Base-by-base conservation (phyloP, 2,329 filamentous ascomycete genomes). In the Neonectria hederae region DNA sequence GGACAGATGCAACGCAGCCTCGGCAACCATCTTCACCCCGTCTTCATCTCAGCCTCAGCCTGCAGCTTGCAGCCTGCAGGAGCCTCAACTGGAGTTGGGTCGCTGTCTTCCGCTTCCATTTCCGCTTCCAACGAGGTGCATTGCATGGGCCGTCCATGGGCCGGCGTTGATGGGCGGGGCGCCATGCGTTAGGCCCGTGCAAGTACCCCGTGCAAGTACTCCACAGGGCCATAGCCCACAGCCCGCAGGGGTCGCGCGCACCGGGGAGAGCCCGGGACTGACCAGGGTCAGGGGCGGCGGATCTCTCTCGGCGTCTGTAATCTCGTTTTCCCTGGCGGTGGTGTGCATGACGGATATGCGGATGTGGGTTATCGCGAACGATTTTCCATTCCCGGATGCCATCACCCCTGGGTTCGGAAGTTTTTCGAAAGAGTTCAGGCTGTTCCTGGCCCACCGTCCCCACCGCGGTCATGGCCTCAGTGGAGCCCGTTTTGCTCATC, bases 221-320 rank as follows among this genome's bases (percentile, higher is more conserved):
- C 53, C 53, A 56, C 45, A 45, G 53, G 59, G 46, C 24, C 45
- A 45, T n/a, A n/a, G n/a, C n/a, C n/a, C n/a, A n/a, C 19, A 13
- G 43, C 21, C 22, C 43, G 30, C 48, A 51, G 48, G 48, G 56
- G 56, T 26, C 46, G 51, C 51, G 26, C 46, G 24, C n/a, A 30
- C 57, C 40, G 57, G 49, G 57, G 57, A 32, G 49, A 46, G 49
- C 48, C 57, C 40, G 48, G 17, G 49, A 38, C 42, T 28, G 21
- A 51, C 52, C 24, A 49, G 45, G 59, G 59, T 30, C 53, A 57
- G 59, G 54, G 51, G 59, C 46, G 32, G 30, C 59, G 59, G 59
- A 62, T 62, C 59, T 62, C 59, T 57, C 59, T 62, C 59, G 59
- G 59, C 54, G 59, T 62, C 57, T 59, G 48, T 62, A 53, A 51